Conservation (phyloP, 2,329 filamentous ascomycete genomes). For the Aspergillus sp. region DNA sequence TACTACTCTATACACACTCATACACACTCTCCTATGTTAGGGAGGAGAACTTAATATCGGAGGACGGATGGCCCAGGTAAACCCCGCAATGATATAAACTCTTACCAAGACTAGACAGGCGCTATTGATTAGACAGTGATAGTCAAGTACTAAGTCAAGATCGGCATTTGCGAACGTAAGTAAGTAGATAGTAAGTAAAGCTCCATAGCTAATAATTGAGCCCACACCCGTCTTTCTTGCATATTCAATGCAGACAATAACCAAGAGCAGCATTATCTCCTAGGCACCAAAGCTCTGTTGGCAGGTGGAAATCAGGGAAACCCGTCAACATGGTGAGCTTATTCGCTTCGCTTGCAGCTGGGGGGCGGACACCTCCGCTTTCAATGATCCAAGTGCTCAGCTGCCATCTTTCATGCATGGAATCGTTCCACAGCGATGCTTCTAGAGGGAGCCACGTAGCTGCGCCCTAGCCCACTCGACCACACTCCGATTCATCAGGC, state of each 20-base stretch:
- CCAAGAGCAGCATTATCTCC: background rate
- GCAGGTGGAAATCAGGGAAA: background rate
- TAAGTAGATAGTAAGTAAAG: constrained; percentile 1
- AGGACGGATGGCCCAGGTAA: background rate
- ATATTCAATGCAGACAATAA: constrained; percentile 1
- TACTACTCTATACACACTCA: background rate
- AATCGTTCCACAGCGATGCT: constrained; percentile 22
- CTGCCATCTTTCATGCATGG: constrained; percentile 25
- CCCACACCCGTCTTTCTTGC: constrained; percentile 3
- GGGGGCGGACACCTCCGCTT: constrained; percentile 10
- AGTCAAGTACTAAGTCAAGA: background rate
- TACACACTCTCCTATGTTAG: background rate
- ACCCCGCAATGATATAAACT: constrained; percentile 5
- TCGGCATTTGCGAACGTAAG: background rate
- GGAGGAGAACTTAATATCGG: background rate
- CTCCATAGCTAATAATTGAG: constrained; percentile 3
- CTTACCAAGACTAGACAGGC: background rate
- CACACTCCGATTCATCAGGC: constrained; percentile 18
- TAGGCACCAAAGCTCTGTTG: constrained; percentile 4
- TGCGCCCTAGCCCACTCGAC: constrained; percentile 16
- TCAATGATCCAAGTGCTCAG: constrained; percentile 22
- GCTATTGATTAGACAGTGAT: background rate
- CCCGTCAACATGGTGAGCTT: constrained; percentile 10
- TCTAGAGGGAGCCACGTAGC: constrained; percentile 26
- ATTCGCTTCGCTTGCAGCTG: constrained; percentile 11